Evolutionary conservation across 345 rosid genomes (phyloP).

Genomic region (Firmiana major): DNA sequence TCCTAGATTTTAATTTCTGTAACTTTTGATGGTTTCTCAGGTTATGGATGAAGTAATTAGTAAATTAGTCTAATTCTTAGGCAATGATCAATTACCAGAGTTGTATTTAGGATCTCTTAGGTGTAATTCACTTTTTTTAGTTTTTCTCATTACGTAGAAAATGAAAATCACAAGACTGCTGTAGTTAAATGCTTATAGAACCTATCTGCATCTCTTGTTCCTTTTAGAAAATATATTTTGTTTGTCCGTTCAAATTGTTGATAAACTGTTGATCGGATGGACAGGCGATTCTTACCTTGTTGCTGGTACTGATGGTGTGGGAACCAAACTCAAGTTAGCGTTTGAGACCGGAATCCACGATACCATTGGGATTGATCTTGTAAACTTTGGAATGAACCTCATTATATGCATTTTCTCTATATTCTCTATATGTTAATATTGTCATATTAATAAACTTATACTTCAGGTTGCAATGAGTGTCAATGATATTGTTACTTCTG

Average conservation of each 20-base stretch:
- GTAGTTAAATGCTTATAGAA: background rate
- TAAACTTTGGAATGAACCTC: constrained; percentile 18
- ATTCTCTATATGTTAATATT: background rate
- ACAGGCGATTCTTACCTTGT: constrained; percentile 88
- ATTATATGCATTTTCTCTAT: background rate
- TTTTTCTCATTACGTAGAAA: background rate
- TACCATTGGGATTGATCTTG: constrained; percentile 93
- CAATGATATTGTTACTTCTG: constrained; percentile 91
- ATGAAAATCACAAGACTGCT: background rate
- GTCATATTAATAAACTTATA: constrained; percentile 6
- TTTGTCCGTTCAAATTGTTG: background rate
- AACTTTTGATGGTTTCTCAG: background rate
- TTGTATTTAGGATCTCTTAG: background rate
- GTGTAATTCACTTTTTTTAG: background rate
- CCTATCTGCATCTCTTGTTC: background rate
- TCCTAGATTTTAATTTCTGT: background rate
- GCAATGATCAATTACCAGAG: background rate
- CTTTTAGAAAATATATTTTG: background rate
- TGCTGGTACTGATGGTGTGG: constrained; percentile 99
- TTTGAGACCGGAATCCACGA: constrained; percentile 90
- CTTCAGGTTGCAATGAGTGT: constrained; percentile 95
- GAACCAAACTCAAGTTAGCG: constrained; percentile 90
- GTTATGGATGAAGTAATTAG: background rate
- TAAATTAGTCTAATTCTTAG: background rate
- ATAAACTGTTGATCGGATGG: background rate